Percentiles rank a stretch among this genome's conserved stretches.
Evolutionary conservation across 495 filamentous ascomycete species (phyloP).

Genomic region (Penicillium flavigenum): DNA sequence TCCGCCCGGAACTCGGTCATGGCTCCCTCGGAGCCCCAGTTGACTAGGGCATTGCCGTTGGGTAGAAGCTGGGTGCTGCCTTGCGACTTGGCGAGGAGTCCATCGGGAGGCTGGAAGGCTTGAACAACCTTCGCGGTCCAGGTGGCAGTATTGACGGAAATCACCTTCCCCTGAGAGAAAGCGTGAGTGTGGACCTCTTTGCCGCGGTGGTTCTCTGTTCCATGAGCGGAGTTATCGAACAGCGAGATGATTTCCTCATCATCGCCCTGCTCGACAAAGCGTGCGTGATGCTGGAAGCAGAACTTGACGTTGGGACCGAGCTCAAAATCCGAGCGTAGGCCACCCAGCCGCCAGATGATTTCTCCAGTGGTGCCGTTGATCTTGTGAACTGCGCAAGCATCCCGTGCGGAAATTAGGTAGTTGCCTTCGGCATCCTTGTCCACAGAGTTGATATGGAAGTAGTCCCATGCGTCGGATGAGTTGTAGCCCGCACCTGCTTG

Average conservation of each 20-base stretch:
- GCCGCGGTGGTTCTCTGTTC: constrained; percentile 42
- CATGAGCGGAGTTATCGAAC: constrained; percentile 52
- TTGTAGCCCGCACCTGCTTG: constrained; percentile 51
- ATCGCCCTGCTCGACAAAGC: constrained; percentile 45
- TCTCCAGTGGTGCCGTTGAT: constrained; percentile 56
- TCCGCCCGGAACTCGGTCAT: constrained; percentile 53
- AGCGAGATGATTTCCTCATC: constrained; percentile 50
- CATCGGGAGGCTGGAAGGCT: constrained; percentile 47
- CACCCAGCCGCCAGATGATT: constrained; percentile 57
- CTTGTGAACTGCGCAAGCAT: constrained; percentile 54
- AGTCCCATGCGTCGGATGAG: constrained; percentile 46
- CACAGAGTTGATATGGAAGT: constrained; percentile 42
- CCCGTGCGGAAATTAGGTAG: constrained; percentile 57
- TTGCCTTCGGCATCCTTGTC: constrained; percentile 44
- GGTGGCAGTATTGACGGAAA: constrained; percentile 50
- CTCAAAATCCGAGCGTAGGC: constrained; percentile 44
- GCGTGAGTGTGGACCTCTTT: constrained; percentile 42
- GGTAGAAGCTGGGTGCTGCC: constrained; percentile 57
- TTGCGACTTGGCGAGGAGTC: constrained; percentile 54
- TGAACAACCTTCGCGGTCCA: constrained; percentile 46
- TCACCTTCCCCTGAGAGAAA: constrained; percentile 55
- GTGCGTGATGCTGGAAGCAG: constrained; percentile 60
- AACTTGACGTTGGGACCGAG: constrained; percentile 47
- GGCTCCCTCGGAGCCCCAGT: constrained; percentile 55
- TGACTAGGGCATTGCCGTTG: constrained; percentile 52